phyloP scores from a whole-genome alignment of 768 basidiomycete species.

The Wakefieldia striispora region DNA sequence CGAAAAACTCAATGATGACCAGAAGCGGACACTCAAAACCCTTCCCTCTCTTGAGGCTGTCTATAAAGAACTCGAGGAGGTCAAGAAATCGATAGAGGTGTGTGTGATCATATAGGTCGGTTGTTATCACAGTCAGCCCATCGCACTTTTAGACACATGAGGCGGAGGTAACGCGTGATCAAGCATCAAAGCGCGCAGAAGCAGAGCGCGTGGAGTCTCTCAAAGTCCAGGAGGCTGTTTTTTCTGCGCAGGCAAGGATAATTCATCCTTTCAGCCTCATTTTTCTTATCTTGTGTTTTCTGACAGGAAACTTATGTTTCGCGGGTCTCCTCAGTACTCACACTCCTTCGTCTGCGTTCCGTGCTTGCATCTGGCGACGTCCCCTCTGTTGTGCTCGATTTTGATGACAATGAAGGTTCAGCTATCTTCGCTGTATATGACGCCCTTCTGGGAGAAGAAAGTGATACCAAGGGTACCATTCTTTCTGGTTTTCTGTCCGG shows the following conservation, averaged over 20 bases:
- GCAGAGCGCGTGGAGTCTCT: slow-evolving; percentile 54
- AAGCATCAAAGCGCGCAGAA: slow-evolving; percentile 53
- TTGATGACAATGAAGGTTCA: slow-evolving; percentile 51
- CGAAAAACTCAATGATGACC: slow-evolving; percentile 85
- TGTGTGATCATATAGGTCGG: slow-evolving; percentile 36
- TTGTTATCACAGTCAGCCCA: neutral
- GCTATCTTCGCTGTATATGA: slow-evolving; percentile 54
- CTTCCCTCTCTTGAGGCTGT: slow-evolving; percentile 76
- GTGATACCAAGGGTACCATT: slow-evolving; percentile 46
- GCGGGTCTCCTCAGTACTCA: slow-evolving; percentile 51
- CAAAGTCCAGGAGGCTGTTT: slow-evolving; percentile 54
- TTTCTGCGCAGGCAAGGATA: slow-evolving; percentile 53
- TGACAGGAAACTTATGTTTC: slow-evolving; percentile 42
- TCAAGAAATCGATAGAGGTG: slow-evolving; percentile 85
- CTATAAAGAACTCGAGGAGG: slow-evolving; percentile 79
- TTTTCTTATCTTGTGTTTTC: neutral
- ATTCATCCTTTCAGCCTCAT: neutral
- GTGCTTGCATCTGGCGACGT: slow-evolving; percentile 46
- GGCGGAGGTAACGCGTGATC: slow-evolving; percentile 56
- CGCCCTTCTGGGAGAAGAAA: slow-evolving; percentile 55
- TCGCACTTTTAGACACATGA: slow-evolving; percentile 52
- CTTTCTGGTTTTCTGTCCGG: slow-evolving; percentile 57
- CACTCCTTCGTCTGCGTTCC: slow-evolving; percentile 58
- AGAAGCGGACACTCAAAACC: slow-evolving; percentile 68
- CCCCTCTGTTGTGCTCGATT: slow-evolving; percentile 39